phyloP scores from a whole-genome alignment of 2,329 filamentous ascomycete species.

The Pezicula carpinea region DNA sequence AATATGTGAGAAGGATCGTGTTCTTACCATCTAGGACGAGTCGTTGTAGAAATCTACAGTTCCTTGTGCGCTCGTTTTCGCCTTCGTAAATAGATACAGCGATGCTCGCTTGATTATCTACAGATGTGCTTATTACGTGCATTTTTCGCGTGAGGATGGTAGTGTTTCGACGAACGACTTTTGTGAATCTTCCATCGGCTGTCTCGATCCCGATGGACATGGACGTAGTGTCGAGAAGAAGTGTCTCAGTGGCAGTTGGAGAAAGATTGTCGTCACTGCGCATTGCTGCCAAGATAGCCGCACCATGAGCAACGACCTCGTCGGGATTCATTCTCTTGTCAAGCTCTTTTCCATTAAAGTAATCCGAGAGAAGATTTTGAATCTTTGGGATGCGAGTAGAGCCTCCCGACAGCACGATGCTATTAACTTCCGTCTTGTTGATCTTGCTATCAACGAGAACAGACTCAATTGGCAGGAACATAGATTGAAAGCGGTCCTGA shows the following conservation, averaged over 20 bases:
- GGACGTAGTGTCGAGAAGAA: no score
- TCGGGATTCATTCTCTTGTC: background rate
- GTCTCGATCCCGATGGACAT: no score
- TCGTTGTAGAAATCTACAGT: slow-evolving; percentile 66
- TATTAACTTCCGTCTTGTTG: slow-evolving; percentile 5
- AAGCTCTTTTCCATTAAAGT: slow-evolving; percentile 4
- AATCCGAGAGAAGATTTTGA: slow-evolving; percentile 3
- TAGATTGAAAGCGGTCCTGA: background rate
- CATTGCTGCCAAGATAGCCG: background rate
- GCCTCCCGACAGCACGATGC: slow-evolving; percentile 10
- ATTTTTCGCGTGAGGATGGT: slow-evolving; percentile 25
- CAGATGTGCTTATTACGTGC: slow-evolving; percentile 61
- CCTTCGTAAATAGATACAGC: slow-evolving; percentile 65
- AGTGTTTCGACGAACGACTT: no score
- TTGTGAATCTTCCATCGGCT: no score
- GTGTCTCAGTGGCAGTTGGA: no score
- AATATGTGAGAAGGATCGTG: no score
- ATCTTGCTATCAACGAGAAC: slow-evolving; percentile 7
- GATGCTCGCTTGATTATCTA: slow-evolving; percentile 49
- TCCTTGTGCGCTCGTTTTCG: slow-evolving; percentile 65
- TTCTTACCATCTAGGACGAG: slow-evolving; percentile 61
- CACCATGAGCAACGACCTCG: slow-evolving; percentile 2
- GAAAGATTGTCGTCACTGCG: slow-evolving; percentile 4
- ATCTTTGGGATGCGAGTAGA: slow-evolving; percentile 2
- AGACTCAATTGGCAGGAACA: slow-evolving; percentile 3